Evolutionary conservation across 768 basidiomycete species (phyloP).

Genomic region (Termitomyces bulborhizus): DNA sequence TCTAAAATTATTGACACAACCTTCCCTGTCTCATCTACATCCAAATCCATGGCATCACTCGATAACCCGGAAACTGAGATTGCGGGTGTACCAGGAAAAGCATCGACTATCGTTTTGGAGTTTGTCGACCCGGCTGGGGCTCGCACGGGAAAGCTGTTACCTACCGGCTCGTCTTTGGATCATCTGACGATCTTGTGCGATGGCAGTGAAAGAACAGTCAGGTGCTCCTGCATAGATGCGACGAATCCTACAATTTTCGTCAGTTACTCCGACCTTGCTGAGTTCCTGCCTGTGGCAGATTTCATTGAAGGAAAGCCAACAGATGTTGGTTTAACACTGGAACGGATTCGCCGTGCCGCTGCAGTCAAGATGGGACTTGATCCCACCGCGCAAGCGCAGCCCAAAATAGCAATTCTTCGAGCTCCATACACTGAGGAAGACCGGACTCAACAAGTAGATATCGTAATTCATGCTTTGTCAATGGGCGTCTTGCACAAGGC

Average conservation of each 20-base stretch:
- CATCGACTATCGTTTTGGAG: conserved; percentile 60
- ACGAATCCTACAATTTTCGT: conserved; percentile 74
- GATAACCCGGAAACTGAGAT: conserved; percentile 45
- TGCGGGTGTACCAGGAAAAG: conserved; percentile 64
- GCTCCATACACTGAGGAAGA: conserved; percentile 21
- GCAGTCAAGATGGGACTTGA: conserved; percentile 61
- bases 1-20: too few species aligned
- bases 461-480: conserved; percentile 54
- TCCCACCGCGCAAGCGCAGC: conserved; percentile 57
- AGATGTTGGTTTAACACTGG: conserved; percentile 29
- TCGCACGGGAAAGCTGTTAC: conserved; percentile 65
- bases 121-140: conserved; percentile 65
- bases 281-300: conserved; percentile 31
- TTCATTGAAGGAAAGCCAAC: conserved; percentile 26
- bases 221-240: conserved; percentile 59
- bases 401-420: conserved; percentile 59
- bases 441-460: conserved; percentile 31
- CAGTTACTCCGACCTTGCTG: conserved; percentile 32
- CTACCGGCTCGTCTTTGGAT: conserved; percentile 48
- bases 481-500: conserved; percentile 72
- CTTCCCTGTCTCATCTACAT: too few species aligned
- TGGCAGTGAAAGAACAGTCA: conserved; percentile 18
- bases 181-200: conserved; percentile 26
- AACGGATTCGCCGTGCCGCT: conserved; percentile 48
- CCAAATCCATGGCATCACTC: conserved; percentile 34